Evolutionary conservation across 805 yeast genomes (phyloP).

Genomic region (Metschnikowia peoriensis): DNA sequence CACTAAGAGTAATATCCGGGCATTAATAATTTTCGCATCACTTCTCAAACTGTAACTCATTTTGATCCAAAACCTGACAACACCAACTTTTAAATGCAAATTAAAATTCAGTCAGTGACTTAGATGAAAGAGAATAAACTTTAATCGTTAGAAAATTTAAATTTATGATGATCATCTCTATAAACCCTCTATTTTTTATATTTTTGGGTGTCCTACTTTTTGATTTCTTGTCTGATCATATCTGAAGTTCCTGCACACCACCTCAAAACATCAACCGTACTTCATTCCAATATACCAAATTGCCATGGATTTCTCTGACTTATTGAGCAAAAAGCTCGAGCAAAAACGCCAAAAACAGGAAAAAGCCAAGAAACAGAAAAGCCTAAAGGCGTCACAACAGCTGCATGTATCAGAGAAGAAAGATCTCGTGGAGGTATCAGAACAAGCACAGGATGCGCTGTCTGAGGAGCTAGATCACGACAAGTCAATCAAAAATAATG

Average conservation of each 20-base stretch:
- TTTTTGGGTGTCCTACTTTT: too few relatives aligned
- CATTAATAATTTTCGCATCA: neutral
- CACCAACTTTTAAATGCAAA: too few relatives aligned
- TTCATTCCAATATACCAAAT: neutral
- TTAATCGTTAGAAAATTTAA: too few relatives aligned
- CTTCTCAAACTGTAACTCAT: neutral
- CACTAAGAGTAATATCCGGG: too few relatives aligned
- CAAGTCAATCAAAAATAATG: neutral
- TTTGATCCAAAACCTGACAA: too few relatives aligned
- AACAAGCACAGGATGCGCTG: neutral
- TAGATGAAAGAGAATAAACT: too few relatives aligned
- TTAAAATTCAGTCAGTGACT: neutral
- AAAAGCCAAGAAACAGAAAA: neutral
- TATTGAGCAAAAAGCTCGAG: conserved; percentile 15
- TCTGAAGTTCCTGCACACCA: neutral
- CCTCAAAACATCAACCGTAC: neutral
- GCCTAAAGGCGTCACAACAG: neutral
- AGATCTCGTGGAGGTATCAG: neutral
- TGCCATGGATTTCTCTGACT: conserved; percentile 15
- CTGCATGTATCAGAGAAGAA: neutral
- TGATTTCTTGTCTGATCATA: neutral
- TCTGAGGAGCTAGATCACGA: neutral
- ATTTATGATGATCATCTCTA: too few relatives aligned
- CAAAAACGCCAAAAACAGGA: conserved; percentile 12
- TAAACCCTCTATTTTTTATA: too few relatives aligned